phyloP scores from a whole-genome alignment of 768 basidiomycete species.

The Boletales sp. region DNA sequence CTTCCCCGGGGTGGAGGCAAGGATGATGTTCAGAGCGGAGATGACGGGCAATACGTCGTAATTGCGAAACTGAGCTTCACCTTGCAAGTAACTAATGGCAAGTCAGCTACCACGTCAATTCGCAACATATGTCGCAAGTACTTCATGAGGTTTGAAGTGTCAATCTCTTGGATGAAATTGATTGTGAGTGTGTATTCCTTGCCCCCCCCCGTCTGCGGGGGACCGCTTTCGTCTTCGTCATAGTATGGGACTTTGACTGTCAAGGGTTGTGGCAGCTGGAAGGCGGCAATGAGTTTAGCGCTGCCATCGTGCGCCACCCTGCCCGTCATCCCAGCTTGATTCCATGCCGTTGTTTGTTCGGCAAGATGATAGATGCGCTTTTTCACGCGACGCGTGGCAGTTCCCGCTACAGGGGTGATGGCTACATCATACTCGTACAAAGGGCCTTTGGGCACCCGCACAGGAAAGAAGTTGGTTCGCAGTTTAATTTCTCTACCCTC shows the following conservation, averaged over 20 bases:
- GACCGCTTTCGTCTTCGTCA: slow-evolving; percentile 43
- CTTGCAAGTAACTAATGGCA: slow-evolving; percentile 40
- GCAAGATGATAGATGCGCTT: slow-evolving; percentile 48
- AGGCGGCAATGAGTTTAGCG: slow-evolving; percentile 43
- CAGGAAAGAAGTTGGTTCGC: slow-evolving; percentile 52
- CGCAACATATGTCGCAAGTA: slow-evolving; percentile 19
- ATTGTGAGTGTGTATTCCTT: slow-evolving; percentile 45
- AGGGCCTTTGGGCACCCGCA: slow-evolving; percentile 44
- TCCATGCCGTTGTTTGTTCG: slow-evolving; percentile 40
- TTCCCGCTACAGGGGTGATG: slow-evolving; percentile 35
- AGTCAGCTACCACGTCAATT: slow-evolving; percentile 6
- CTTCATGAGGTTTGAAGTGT: slow-evolving; percentile 40
- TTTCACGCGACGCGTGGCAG: slow-evolving; percentile 37
- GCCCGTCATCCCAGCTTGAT: slow-evolving; percentile 36
- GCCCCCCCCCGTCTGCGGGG: slow-evolving; percentile 25
- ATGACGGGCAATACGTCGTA: slow-evolving; percentile 47
- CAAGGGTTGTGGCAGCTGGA: slow-evolving; percentile 39
- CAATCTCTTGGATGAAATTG: slow-evolving; percentile 40
- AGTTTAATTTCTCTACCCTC: slow-evolving; percentile 42
- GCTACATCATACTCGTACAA: slow-evolving; percentile 47
- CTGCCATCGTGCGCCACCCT: slow-evolving; percentile 47
- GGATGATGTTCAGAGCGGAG: slow-evolving; percentile 48
- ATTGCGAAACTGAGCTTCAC: slow-evolving; percentile 39
- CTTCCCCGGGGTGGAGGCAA: slow-evolving; percentile 43
- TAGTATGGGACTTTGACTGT: slow-evolving; percentile 37